Evolutionary conservation across 2,329 filamentous ascomycete genomes (phyloP), one percentile per base, ranked within the genome.

Genomic region (Seiridium cupressi): DNA sequence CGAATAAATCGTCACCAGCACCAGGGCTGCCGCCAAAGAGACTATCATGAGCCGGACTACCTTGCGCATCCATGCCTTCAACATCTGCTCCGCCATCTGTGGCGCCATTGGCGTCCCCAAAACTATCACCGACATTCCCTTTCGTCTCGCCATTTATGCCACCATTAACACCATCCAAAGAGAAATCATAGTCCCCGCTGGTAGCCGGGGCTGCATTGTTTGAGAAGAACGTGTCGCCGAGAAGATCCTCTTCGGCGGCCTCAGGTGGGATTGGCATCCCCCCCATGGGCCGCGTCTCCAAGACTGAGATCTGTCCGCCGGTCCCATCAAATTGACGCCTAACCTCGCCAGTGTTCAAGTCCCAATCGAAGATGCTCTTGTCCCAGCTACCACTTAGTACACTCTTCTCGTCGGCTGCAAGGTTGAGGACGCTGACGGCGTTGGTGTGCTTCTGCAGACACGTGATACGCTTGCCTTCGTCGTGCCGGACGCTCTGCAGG

Each of bases 361-460:
- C 95, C 95, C 95, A 99, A 72, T 98, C 93, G 57, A 93, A 85
- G 1, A 98, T 89, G 18, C 86, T 90, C 77, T 97, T 98, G 74
- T 99, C 95, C 95, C 95, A 99, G 72, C 93, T 94, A 3, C 95
- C 95, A 40, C 93, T 97, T 7, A 99, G 76, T 3, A 98, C 85
- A 44, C 89, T 93, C 69, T 84, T 89, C 77, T 99, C 95, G 66
- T 98, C 93, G 4, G 90, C 86, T 0, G 91, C 87, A 10, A 99
- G 78, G 8, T 86, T 89, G 61, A 99, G 77, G 4, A 96, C 92
- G 26, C 93, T 97, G 18, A 99, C 95, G 0, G 95, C 94, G 51
- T 93, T 97, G 1, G 88, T 92, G 72, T 99, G 95, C 65, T 90
- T 87, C 62, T 89, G 88, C 31, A 99, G 79, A 40, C 89, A 89